A percentile compares a stretch with the other conserved stretches of the same genome.
Conservation (phyloP, 805 yeast species). For the Teunomyces tritomae region DNA sequence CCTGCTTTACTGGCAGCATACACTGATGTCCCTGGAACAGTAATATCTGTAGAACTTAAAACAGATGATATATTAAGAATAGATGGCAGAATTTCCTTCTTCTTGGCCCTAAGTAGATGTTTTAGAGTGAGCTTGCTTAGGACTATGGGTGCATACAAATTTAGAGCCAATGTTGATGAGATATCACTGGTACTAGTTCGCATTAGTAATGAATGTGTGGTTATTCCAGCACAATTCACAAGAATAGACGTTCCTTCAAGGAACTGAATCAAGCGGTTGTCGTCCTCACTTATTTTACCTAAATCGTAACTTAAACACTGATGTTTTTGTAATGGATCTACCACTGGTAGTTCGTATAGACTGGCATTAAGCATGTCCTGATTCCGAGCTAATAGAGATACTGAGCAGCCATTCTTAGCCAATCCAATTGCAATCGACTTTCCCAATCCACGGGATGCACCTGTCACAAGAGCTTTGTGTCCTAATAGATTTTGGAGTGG, state of each 20-base stretch:
- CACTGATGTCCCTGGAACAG: slow-evolving; percentile 55
- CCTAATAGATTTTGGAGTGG: slow-evolving; percentile 2
- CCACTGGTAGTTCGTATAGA: slow-evolving; percentile 13
- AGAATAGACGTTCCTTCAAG: slow-evolving; percentile 44
- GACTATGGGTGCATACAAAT: slow-evolving; percentile 60
- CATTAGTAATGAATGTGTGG: slow-evolving; percentile 54
- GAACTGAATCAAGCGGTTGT: slow-evolving; percentile 6
- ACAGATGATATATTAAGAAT: slow-evolving; percentile 70
- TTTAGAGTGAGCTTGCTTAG: slow-evolving; percentile 51
- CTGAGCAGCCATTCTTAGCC: slow-evolving; percentile 49
- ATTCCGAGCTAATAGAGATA: slow-evolving; percentile 52
- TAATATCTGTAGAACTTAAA: slow-evolving; percentile 40
- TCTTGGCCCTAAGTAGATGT: slow-evolving; percentile 44
- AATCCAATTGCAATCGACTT: slow-evolving; percentile 49
- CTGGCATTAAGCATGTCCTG: slow-evolving; percentile 30
- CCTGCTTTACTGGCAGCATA: slow-evolving; percentile 76
- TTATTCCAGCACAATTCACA: slow-evolving; percentile 65
- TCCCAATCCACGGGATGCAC: slow-evolving; percentile 73
- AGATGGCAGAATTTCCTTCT: slow-evolving; percentile 15
- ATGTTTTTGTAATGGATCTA: slow-evolving; percentile 23
- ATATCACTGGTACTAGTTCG: slow-evolving; percentile 43
- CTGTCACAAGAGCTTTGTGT: slow-evolving; percentile 55
- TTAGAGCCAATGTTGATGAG: slow-evolving; percentile 46
- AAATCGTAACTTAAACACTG: slow-evolving; percentile 34
- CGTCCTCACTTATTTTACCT: neutral